Evolutionary conservation across 352 stramenopile genomes (phyloP), one percentile per base, ranked within the genome.

Genomic region (Phytophthora citrophthora): DNA sequence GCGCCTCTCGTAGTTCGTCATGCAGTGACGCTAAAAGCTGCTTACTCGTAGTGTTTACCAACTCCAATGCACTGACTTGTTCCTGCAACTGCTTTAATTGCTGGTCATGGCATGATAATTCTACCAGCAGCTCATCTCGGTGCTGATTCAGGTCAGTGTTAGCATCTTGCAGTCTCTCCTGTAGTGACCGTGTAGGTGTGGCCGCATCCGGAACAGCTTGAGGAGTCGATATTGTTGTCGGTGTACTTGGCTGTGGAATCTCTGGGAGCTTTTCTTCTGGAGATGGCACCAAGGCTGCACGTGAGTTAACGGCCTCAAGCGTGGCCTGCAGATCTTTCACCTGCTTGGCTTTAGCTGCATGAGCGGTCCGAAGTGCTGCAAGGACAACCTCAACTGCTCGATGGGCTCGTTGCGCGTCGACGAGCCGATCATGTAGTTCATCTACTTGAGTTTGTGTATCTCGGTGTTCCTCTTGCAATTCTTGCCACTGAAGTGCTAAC

Each of bases 401-500:
- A 62, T 74, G 66, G 1, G 66, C 39, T 29, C 66, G 54, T 50
- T 90, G 74, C 1, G 74, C 71, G 6, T 77, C 73, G 15, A 90
- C 75, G 7, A 91, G 69, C 10, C 75, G 68, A 15, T 64, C 54
- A 46, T 91, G 84, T 15, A 93, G 64, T 46, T 90, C 79, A 5
- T 91, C 80, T 1, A 72, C 66, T 29, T 90, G 74, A 4, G 72
- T 65, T 11, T 76, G 57, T 2, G 83, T 48, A 54, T 90, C 81
- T 12, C 61, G 48, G 38, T 88, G 72, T 24, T 91, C 84, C 5
- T 70, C 61, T 47, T 80, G 68, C 44, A 90, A 61, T 60, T 89
- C 81, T 8, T 79, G 65, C 60, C 70, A 72, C 15, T 70, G 68
- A 26, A 86, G 62, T 8, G 62, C 31, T 8, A 77, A 39, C 29